These are phyloP conservation scores for Ascochyta koolunga DNA, from an alignment of 2,329 filamentous ascomycete genomes.

Conservation along the genomic window DNA sequence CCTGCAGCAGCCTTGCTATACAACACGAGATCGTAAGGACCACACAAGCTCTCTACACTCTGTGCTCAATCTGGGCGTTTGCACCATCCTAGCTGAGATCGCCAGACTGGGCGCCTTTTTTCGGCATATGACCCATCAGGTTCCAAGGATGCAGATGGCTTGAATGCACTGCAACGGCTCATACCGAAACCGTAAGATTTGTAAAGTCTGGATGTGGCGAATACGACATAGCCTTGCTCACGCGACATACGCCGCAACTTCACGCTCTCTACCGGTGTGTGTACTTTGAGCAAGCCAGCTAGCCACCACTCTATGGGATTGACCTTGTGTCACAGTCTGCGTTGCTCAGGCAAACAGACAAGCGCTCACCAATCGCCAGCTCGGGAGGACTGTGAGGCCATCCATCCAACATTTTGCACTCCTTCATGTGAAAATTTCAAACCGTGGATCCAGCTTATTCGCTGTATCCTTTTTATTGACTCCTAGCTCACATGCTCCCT, in stretches of 20 bases:
- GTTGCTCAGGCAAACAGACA: background rate
- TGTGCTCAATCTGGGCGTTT: background rate
- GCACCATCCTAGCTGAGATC: background rate
- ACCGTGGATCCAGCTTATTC: too few species aligned
- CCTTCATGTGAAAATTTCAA: conserved; percentile 32
- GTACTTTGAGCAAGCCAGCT: background rate
- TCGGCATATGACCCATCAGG: background rate
- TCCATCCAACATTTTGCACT: conserved; percentile 7
- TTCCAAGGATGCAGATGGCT: conserved; percentile 4
- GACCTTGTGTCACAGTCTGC: too few species aligned
- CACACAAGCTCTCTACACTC: background rate
- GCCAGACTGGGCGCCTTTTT: background rate
- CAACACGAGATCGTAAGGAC: background rate
- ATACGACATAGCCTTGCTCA: background rate
- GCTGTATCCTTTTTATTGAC: conserved; percentile 21
- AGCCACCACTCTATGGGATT: too few species aligned
- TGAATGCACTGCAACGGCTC: background rate
- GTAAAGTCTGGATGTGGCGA: background rate
- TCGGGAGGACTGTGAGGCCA: background rate
- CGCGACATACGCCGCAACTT: conserved; percentile 5
- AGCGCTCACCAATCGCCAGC: background rate
- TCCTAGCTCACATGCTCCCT: conserved; percentile 24
- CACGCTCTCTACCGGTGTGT: background rate
- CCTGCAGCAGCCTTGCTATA: background rate
- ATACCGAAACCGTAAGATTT: background rate